Conservation (phyloP, 305 asterid species). For the Fraxinus sp. region DNA sequence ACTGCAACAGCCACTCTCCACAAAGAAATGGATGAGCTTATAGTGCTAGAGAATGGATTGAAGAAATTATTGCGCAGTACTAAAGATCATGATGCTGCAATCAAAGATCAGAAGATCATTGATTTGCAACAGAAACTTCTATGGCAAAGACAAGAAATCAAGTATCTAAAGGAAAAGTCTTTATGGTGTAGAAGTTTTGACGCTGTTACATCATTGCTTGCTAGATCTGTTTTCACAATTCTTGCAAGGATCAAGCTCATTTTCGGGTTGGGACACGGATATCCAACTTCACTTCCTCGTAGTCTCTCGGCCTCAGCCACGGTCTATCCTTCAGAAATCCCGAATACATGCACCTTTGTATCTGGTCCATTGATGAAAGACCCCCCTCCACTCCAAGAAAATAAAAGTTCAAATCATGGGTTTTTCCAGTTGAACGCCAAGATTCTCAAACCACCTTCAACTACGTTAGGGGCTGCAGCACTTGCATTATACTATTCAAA, state of each 20-base stretch:
- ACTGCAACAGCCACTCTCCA: constrained; percentile 50
- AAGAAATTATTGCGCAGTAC: constrained; percentile 38
- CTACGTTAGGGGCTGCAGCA: constrained; percentile 70
- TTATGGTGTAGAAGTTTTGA: constrained; percentile 81
- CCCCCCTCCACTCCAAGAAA: constrained; percentile 22
- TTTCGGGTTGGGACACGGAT: constrained; percentile 54
- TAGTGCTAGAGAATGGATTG: constrained; percentile 44
- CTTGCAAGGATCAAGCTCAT: constrained; percentile 72
- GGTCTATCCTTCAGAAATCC: constrained; percentile 69
- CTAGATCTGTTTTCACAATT: constrained; percentile 57
- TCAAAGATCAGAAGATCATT: constrained; percentile 44
- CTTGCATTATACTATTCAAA: constrained; percentile 80
- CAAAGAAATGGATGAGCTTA: constrained; percentile 67
- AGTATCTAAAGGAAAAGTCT: constrained; percentile 67
- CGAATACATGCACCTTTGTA: constrained; percentile 32
- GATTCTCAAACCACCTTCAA: constrained; percentile 56
- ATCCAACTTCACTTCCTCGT: constrained; percentile 56
- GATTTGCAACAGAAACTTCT: constrained; percentile 68
- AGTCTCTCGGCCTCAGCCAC: constrained; percentile 77
- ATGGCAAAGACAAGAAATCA: constrained; percentile 74
- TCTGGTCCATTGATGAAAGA: constrained; percentile 59
- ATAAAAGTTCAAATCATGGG: constrained; percentile 12
- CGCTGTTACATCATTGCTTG: constrained; percentile 51
- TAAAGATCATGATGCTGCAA: constrained; percentile 30
- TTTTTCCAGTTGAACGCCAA: constrained; percentile 55